A percentile compares a stretch with the other conserved stretches of the same genome.
These are phyloP conservation scores for Ambrosiella beaveri DNA, from an alignment of 2,329 filamentous ascomycete genomes.

Conservation along the genomic window DNA sequence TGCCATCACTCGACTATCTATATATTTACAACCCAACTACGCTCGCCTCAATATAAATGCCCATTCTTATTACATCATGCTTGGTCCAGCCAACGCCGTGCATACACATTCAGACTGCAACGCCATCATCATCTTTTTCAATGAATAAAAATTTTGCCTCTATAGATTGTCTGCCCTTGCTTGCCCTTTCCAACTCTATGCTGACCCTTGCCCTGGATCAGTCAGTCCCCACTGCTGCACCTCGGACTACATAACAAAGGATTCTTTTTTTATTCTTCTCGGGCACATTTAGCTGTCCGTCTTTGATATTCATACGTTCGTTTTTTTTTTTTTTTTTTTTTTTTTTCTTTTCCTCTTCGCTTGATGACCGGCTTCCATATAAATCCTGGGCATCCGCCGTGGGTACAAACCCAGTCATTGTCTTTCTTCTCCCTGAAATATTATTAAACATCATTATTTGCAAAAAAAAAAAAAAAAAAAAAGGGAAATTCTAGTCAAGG, in stretches of 20 bases:
- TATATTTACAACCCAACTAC: too few relatives aligned
- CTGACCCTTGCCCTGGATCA: not conserved
- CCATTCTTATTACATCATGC: too few relatives aligned
- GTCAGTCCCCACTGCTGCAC: not conserved
- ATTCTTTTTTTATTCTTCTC: not conserved
- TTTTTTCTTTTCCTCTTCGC: not conserved
- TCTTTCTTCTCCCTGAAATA: not conserved
- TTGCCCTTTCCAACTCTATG: not conserved
- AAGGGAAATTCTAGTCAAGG: too few relatives aligned
- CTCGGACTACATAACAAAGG: not conserved
- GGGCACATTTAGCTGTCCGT: not conserved
- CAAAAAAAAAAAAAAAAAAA: too few relatives aligned
- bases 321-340: not conserved
- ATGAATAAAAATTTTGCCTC: too few relatives aligned
- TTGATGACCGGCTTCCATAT: not conserved
- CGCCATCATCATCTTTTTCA: too few relatives aligned
- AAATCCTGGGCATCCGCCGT: not conserved
- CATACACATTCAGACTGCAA: too few relatives aligned
- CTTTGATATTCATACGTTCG: not conserved
- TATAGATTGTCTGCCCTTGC: not conserved
- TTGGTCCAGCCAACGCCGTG: too few relatives aligned
- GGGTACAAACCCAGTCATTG: not conserved
- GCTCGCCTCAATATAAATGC: too few relatives aligned
- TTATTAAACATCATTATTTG: not conserved
- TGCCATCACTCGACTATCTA: too few relatives aligned